Conservation (phyloP, 495 filamentous ascomycete species). For the Cairneyella variabilis region DNA sequence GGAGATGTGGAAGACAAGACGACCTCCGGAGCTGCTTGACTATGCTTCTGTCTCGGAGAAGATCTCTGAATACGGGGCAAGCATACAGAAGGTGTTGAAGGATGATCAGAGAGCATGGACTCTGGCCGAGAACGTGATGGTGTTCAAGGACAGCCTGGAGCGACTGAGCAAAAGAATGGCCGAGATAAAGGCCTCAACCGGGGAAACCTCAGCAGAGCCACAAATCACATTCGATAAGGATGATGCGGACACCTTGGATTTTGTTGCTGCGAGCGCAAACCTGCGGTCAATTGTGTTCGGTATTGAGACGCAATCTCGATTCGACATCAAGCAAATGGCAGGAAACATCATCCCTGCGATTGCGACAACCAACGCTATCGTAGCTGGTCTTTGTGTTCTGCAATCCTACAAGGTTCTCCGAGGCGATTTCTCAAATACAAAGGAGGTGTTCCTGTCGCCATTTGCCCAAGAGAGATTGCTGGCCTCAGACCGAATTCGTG, state of each 20-base stretch:
- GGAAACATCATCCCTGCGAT: constrained; percentile 99
- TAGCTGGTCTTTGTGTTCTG: constrained; percentile 86
- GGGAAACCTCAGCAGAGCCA: constrained; percentile 48
- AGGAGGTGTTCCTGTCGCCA: constrained; percentile 73
- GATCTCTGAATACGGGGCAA: constrained; percentile 31
- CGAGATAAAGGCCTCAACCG: constrained; percentile 48
- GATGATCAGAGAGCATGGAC: constrained; percentile 79
- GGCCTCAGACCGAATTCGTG: constrained; percentile 65
- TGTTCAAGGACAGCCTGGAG: constrained; percentile 80
- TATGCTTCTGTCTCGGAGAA: constrained; percentile 43
- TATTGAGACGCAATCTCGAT: constrained; percentile 84
- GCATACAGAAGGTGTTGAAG: constrained; percentile 52
- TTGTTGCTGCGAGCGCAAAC: constrained; percentile 88
- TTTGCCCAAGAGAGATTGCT: constrained; percentile 73
- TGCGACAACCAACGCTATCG: constrained; percentile 96
- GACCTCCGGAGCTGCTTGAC: constrained; percentile 67
- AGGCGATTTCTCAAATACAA: constrained; percentile 50
- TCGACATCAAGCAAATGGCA: constrained; percentile 98
- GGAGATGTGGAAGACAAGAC: constrained; percentile 91
- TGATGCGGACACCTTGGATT: constrained; percentile 91
- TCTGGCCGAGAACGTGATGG: constrained; percentile 72
- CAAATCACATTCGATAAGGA: constrained; percentile 94
- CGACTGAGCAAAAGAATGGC: constrained; percentile 70
- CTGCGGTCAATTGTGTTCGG: constrained; percentile 80
- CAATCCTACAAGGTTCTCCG: constrained; percentile 90